Percentiles rank a stretch among this genome's conserved stretches.
These are phyloP conservation scores for Rhizopus sp. DNA, from an alignment of 371 early-diverging fungal genomes.

Conservation along the genomic window DNA sequence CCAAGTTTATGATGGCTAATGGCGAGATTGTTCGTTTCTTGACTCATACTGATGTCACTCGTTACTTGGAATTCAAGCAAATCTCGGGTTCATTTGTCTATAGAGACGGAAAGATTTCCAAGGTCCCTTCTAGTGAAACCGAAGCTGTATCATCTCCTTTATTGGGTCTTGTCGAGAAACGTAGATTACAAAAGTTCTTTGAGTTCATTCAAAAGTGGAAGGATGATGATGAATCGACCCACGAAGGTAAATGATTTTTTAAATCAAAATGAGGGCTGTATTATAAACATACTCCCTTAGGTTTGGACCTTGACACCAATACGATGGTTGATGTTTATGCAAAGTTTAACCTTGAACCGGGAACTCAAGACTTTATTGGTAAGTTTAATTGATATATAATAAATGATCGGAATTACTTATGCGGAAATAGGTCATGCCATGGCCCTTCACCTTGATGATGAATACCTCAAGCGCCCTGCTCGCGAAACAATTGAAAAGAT, in stretches of 20 bases:
- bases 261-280: not conserved
- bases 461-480: constrained; percentile 87
- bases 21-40: constrained; percentile 88
- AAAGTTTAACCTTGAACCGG: constrained; percentile 90
- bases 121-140: constrained; percentile 93
- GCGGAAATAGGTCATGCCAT: constrained; percentile 86
- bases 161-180: constrained; percentile 97
- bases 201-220: constrained; percentile 92
- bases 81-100: constrained; percentile 96
- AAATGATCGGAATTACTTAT: not conserved
- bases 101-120: constrained; percentile 84
- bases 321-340: constrained; percentile 92
- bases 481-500: constrained; percentile 94
- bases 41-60: constrained; percentile 95
- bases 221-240: constrained; percentile 78
- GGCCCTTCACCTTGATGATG: constrained; percentile 96
- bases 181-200: constrained; percentile 94
- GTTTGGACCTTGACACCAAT: constrained; percentile 73
- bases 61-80: constrained; percentile 97
- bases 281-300: constrained; percentile 4
- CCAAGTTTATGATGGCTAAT: constrained; percentile 99
- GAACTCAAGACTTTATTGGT: constrained; percentile 96
- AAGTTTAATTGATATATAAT: constrained; percentile 11
- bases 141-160: constrained; percentile 90
- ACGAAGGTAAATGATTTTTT: constrained; percentile 53